Evolutionary conservation across 106 monocot species (phyloP).

Genomic region (Posidonia australis): DNA sequence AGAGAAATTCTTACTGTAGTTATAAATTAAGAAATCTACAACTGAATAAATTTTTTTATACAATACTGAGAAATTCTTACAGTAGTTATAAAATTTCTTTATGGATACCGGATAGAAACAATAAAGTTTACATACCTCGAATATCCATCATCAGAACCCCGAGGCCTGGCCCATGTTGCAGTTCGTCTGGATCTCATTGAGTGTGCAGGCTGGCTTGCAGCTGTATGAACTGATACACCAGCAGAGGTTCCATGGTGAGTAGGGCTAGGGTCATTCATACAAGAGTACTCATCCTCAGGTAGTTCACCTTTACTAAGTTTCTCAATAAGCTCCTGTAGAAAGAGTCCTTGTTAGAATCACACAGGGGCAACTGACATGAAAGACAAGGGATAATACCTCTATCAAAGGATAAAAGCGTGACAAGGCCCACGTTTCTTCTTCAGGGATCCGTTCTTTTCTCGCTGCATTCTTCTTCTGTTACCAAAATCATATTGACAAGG

Average conservation of each 20-base stretch:
- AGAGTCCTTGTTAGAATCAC: background rate
- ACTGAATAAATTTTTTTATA: too few species aligned
- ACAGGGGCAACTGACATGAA: background rate
- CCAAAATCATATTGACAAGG: conserved; percentile 1
- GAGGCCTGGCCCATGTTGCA: conserved; percentile 87
- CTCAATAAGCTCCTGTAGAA: conserved; percentile 72
- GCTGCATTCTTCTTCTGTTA: conserved; percentile 71
- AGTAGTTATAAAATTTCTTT: background rate
- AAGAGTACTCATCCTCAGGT: conserved; percentile 70
- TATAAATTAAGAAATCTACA: too few species aligned
- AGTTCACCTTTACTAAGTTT: conserved; percentile 79
- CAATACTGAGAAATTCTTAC: background rate
- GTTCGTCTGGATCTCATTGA: conserved; percentile 90
- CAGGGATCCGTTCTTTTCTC: conserved; percentile 65
- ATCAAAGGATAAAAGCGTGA: conserved; percentile 92
- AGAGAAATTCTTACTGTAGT: too few species aligned
- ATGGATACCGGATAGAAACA: background rate
- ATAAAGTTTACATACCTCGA: conserved; percentile 44
- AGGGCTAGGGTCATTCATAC: conserved; percentile 86
- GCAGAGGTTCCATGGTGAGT: conserved; percentile 39
- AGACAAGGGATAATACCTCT: conserved; percentile 38
- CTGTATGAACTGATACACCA: conserved; percentile 21
- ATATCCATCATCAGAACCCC: conserved; percentile 89
- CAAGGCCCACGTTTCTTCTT: conserved; percentile 70
- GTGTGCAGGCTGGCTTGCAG: conserved; percentile 46